Evolutionary conservation across 2,329 filamentous ascomycete species (phyloP), one percentile per base, ranked within the genome.

Genomic region (Cadophora malorum): DNA sequence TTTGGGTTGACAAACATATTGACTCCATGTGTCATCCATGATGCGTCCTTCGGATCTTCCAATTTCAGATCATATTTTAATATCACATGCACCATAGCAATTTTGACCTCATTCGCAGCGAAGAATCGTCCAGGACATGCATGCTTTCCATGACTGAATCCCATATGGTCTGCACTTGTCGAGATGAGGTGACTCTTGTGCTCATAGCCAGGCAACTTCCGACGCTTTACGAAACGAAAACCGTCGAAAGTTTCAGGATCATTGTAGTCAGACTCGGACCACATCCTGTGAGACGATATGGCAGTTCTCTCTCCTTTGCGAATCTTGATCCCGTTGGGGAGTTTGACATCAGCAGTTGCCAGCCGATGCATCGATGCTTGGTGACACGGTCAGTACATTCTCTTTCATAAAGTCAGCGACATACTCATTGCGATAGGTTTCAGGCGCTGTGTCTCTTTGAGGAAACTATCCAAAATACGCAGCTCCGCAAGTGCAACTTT

Each of bases 41-140:
- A 21, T 31, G 59, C 59, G 21, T 1, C 23, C 10, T 45, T 50
- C 4, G 45, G 23, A 21, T 62, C 47, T 79, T 77, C 12, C 45
- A 49, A 21, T 7, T 49, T 49, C n/a, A 49, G 2, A 49, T 49
- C 45, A 66, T 77, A 79, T 64, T 77, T 76, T 62, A 77, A 58
- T 21, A 79, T 38, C 1, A 79, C 33, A 33, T 74, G 72, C 31
- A 70, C 67, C 10, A 79, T 61, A 21, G 75, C 58, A 25, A 78
- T 71, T 76, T 81, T 80, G 31, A 80, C 74, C 71, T 80, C 76
- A 56, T 77, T 77, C 35, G 75, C 76, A 7, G 78, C 78, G 49
- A 80, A 75, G 73, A 81, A 81, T 1, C 80, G 73, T 0, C 80
- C 80, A 0, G 80, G 80, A 33, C 80, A 82, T 14, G 79, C 80